Percentiles rank a stretch among this genome's conserved stretches.
Evolutionary conservation across 2,329 filamentous ascomycete genomes (phyloP).

Genomic region (Whalleya microplaca): DNA sequence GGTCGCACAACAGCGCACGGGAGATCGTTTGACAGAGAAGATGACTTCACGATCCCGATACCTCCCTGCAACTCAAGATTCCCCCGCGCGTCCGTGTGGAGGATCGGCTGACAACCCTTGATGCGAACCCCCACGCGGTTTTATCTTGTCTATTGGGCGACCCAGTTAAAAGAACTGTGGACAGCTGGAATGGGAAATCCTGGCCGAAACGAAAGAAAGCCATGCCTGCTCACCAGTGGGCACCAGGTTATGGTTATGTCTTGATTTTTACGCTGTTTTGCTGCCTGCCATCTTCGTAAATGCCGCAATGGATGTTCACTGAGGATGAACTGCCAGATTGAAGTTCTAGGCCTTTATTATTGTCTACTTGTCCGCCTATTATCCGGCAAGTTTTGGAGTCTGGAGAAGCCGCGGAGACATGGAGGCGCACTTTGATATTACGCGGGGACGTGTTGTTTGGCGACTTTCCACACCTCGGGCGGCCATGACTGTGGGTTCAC

Average conservation of each 20-base stretch:
- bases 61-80: slow-evolving; percentile 2
- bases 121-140: slow-evolving; percentile 27
- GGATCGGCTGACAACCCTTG: slow-evolving; percentile 25
- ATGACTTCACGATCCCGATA: slow-evolving; percentile 26
- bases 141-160: slow-evolving; percentile 28
- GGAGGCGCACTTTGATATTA: not conserved
- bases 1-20: slow-evolving; percentile 21
- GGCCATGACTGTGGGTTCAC: not conserved
- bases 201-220: slow-evolving; percentile 13
- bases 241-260: not conserved
- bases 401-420: slow-evolving; percentile 4
- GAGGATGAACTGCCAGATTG: slow-evolving; percentile 22
- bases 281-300: slow-evolving; percentile 22
- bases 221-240: slow-evolving; percentile 16
- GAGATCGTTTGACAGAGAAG: slow-evolving; percentile 20
- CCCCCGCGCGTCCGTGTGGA: slow-evolving; percentile 15
- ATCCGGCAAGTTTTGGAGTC: not conserved
- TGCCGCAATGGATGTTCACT: slow-evolving; percentile 25
- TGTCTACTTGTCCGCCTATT: slow-evolving; percentile 10
- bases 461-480: not conserved
- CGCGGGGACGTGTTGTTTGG: no score
- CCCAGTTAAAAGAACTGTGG: slow-evolving; percentile 21
- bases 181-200: slow-evolving; percentile 29
- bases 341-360: slow-evolving; percentile 23
- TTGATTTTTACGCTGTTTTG: slow-evolving; percentile 1